A percentile compares a stretch with the other conserved stretches of the same genome.
These are phyloP conservation scores for Iris pallida DNA, from an alignment of 116 monocot species.

Conservation along the genomic window DNA sequence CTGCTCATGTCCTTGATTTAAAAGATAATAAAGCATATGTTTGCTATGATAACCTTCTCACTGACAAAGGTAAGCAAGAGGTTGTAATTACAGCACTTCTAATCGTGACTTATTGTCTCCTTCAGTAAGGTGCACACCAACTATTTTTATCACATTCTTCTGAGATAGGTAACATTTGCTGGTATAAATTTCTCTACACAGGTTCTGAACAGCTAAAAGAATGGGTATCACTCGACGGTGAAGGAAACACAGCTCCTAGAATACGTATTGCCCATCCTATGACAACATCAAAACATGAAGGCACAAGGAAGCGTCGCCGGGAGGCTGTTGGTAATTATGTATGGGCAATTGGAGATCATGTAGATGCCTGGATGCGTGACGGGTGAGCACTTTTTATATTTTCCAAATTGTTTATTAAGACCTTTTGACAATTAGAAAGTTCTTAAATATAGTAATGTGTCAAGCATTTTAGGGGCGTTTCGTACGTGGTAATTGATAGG, in stretches of 20 bases:
- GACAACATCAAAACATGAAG: slow-evolving; percentile 41
- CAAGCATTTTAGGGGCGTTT: too few relatives aligned
- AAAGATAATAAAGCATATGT: slow-evolving; percentile 65
- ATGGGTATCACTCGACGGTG: slow-evolving; percentile 64
- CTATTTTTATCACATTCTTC: too few relatives aligned
- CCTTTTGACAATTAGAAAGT: too few relatives aligned
- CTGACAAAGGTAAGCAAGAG: slow-evolving; percentile 51
- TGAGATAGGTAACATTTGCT: background rate
- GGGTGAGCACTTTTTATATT: slow-evolving; percentile 36
- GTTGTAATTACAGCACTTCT: background rate
- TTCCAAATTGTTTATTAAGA: background rate
- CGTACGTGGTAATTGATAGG: too few relatives aligned
- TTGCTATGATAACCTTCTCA: slow-evolving; percentile 46
- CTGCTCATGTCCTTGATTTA: slow-evolving; percentile 67
- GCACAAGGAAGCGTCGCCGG: slow-evolving; percentile 76
- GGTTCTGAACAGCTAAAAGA: slow-evolving; percentile 51
- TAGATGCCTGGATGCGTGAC: slow-evolving; percentile 75
- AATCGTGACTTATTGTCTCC: too few relatives aligned
- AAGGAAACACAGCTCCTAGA: slow-evolving; percentile 58
- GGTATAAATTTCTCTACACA: background rate
- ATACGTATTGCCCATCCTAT: slow-evolving; percentile 63
- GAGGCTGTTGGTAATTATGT: slow-evolving; percentile 38
- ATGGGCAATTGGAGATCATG: slow-evolving; percentile 76
- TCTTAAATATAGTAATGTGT: too few relatives aligned
- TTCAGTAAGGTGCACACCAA: too few relatives aligned